Percentiles rank a stretch among this genome's conserved stretches.
phyloP scores from a whole-genome alignment of 768 basidiomycete species.

The Pleurotus ostreatus region DNA sequence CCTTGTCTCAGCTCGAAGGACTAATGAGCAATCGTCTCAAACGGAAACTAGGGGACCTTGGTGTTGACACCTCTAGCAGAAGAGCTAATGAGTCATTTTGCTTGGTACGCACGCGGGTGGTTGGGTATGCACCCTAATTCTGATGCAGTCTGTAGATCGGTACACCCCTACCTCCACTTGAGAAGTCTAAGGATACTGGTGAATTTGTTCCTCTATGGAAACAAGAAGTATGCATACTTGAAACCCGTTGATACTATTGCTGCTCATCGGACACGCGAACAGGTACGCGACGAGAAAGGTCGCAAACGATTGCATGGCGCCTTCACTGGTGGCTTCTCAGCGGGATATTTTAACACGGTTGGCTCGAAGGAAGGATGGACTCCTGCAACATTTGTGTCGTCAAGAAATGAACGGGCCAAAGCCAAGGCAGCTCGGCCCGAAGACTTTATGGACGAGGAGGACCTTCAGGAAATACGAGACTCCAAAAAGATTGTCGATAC shows the following conservation, averaged over 20 bases:
- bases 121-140: conserved; percentile 8
- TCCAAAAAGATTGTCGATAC: conserved; percentile 72
- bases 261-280: neutral
- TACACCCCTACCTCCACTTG: conserved; percentile 91
- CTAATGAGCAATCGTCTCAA: conserved; percentile 59
- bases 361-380: conserved; percentile 99
- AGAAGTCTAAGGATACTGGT: conserved; percentile 86
- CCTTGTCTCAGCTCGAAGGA: neutral
- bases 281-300: conserved; percentile 94
- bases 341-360: conserved; percentile 94
- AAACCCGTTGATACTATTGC: too few relatives aligned
- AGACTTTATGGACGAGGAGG: conserved; percentile 99
- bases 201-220: conserved; percentile 99
- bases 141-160: conserved; percentile 61
- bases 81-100: conserved; percentile 85
- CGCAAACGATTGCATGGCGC: conserved; percentile 93
- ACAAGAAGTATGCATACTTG: conserved; percentile 67
- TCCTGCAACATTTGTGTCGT: conserved; percentile 90
- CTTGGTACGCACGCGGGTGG: conserved; percentile 43
- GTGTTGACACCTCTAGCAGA: conserved; percentile 64
- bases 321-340: conserved; percentile 97
- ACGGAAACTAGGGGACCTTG: conserved; percentile 79
- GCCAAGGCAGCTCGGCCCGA: conserved; percentile 63
- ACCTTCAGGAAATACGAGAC: conserved; percentile 78
- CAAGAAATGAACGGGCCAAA: conserved; percentile 71